Conservation (phyloP, 768 basidiomycete genomes). For the Nidula microcarpa region DNA sequence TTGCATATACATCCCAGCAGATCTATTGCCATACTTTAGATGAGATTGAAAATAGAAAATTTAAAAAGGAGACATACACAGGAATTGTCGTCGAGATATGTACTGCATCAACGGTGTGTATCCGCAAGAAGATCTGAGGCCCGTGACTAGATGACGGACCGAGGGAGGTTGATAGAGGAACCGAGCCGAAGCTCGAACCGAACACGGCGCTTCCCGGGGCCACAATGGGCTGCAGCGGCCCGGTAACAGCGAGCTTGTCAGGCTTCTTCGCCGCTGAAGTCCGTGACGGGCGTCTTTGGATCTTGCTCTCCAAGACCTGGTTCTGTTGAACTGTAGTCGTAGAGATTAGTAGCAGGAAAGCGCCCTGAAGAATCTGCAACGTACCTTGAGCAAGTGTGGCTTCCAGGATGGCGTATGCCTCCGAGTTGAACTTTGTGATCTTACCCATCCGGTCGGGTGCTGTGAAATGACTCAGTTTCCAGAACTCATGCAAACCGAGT, state of each 20-base stretch:
- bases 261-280: conserved; percentile 57
- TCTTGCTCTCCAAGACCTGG: conserved; percentile 70
- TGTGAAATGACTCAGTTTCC: conserved; percentile 25
- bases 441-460: conserved; percentile 88
- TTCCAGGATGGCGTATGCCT: conserved; percentile 85
- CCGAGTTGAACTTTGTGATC: conserved; percentile 85
- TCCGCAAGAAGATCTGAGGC: conserved; percentile 79
- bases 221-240: conserved; percentile 28
- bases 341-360: conserved; percentile 20
- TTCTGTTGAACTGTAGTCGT: conserved; percentile 61
- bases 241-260: conserved; percentile 44
- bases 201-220: conserved; percentile 44
- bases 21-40: conserved; percentile 43
- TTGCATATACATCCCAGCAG: conserved; percentile 95
- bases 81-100: conserved; percentile 89
- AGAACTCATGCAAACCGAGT: conserved; percentile 1
- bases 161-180: conserved; percentile 60
- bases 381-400: conserved; percentile 69
- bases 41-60: neutral
- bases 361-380: conserved; percentile 10
- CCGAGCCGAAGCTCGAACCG: conserved; percentile 40
- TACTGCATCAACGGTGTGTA: conserved; percentile 76
- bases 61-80: conserved; percentile 54
- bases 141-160: conserved; percentile 73
- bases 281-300: conserved; percentile 79